Evolutionary conservation across 2,329 filamentous ascomycete species (phyloP).

Genomic region (Stylonectria norvegica): DNA sequence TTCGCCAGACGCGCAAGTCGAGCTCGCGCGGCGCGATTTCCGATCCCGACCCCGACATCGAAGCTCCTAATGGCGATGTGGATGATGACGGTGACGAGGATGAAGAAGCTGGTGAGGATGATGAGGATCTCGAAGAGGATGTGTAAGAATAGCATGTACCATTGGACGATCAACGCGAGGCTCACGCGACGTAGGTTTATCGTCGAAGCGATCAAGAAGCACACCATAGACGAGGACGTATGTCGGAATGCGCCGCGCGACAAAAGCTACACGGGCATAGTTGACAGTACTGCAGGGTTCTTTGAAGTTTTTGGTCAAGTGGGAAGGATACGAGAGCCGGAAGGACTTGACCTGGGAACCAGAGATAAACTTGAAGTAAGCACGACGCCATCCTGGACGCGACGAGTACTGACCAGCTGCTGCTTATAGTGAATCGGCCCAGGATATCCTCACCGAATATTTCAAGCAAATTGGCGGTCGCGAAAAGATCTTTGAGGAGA

Average conservation of each 20-base stretch:
- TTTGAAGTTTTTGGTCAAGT: conserved; percentile 69
- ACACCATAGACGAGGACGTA: conserved; percentile 58
- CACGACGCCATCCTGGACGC: not conserved
- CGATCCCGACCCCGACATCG: conserved; percentile 5
- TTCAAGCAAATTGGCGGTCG: conserved; percentile 61
- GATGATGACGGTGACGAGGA: conserved; percentile 32
- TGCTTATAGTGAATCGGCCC: conserved; percentile 50
- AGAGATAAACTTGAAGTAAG: conserved; percentile 55
- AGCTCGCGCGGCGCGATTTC: conserved; percentile 14
- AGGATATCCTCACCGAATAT: conserved; percentile 63
- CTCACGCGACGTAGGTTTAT: conserved; percentile 53
- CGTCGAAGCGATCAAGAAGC: conserved; percentile 69
- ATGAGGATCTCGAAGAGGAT: conserved; percentile 41
- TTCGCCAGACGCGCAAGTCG: conserved; percentile 26
- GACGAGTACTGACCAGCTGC: not conserved
- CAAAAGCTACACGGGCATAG: too few relatives aligned
- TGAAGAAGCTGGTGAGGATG: conserved; percentile 35
- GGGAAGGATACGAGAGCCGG: conserved; percentile 72
- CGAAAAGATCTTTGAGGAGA: conserved; percentile 50
- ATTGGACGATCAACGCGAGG: conserved; percentile 10
- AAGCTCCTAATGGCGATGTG: conserved; percentile 22
- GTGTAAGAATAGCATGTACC: conserved; percentile 36
- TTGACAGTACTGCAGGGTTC: conserved; percentile 36
- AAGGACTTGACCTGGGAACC: conserved; percentile 76
- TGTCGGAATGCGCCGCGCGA: conserved; percentile 23